Conservation (phyloP, 352 stramenopile species). For the Pythium utonaiense region DNA sequence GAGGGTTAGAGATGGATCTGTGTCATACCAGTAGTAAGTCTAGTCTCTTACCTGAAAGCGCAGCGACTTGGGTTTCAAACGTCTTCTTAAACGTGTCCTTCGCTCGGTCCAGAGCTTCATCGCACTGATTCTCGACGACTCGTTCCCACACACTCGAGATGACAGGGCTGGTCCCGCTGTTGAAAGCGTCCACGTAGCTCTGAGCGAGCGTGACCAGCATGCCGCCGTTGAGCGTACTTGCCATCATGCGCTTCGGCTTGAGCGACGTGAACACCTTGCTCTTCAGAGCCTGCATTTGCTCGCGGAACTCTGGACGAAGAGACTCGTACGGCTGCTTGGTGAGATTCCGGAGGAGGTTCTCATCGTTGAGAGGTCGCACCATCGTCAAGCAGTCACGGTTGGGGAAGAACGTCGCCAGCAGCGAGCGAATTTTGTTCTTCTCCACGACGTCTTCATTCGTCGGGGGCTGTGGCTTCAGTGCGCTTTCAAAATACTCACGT, state of each 20-base stretch:
- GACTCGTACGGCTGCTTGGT: constrained; percentile 65
- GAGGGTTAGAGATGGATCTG: too few relatives aligned
- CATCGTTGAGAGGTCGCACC: constrained; percentile 83
- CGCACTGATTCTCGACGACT: constrained; percentile 68
- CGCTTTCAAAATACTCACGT: constrained; percentile 87
- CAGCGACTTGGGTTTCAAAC: constrained; percentile 29
- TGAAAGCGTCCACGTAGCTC: constrained; percentile 86
- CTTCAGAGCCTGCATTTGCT: constrained; percentile 65
- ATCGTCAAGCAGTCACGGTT: constrained; percentile 87
- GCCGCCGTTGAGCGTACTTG: constrained; percentile 78
- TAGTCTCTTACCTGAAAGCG: constrained; percentile 35
- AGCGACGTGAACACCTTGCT: constrained; percentile 57
- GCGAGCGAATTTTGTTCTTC: constrained; percentile 78
- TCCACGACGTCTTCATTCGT: constrained; percentile 69
- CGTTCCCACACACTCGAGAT: constrained; percentile 83
- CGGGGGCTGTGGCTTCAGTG: constrained; percentile 73
- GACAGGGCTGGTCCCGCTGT: constrained; percentile 71
- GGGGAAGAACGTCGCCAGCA: constrained; percentile 81
- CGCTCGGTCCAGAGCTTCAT: constrained; percentile 52
- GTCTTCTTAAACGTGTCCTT: constrained; percentile 40
- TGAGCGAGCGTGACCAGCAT: constrained; percentile 84
- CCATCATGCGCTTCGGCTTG: constrained; percentile 74
- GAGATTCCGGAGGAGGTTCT: constrained; percentile 75
- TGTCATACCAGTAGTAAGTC: too few relatives aligned
- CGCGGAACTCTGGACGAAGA: constrained; percentile 80